A percentile compares a stretch with the other conserved stretches of the same genome.
phyloP scores from a whole-genome alignment of 169 alveolate genomes.

The Plasmodium sp. region DNA sequence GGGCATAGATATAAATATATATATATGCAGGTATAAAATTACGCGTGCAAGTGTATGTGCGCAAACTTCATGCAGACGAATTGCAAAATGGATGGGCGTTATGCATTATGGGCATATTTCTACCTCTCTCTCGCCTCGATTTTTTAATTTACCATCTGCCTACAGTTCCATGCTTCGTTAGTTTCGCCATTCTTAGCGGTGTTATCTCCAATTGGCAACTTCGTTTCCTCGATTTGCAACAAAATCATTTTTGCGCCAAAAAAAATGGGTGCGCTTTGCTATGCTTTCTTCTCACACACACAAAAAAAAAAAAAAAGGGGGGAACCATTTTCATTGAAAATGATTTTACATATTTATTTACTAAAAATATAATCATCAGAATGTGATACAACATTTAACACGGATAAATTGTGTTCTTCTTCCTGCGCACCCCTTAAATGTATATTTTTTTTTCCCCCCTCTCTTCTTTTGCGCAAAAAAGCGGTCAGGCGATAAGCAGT shows the following conservation, averaged over 20 bases:
- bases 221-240: not conserved
- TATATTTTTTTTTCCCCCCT: not conserved
- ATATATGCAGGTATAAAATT: not conserved
- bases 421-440: not conserved
- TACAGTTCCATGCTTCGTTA: not conserved
- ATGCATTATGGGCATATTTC: not conserved
- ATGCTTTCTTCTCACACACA: not conserved
- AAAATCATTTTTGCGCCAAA: not conserved
- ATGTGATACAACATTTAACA: not conserved
- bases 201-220: not conserved
- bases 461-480: not conserved
- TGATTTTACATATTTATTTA: not conserved
- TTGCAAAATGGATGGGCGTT: not conserved
- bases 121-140: not conserved
- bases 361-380: not conserved
- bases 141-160: not conserved
- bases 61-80: not conserved
- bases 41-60: not conserved
- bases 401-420: not conserved
- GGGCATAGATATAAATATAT: not conserved
- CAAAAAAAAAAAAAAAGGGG: not conserved
- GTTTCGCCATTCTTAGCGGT: not conserved
- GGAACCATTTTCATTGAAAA: not conserved
- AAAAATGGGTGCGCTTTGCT: not conserved
- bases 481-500: not conserved